Base-by-base conservation (phyloP, 495 filamentous ascomycete species). In the Podospora fimiseda region DNA sequence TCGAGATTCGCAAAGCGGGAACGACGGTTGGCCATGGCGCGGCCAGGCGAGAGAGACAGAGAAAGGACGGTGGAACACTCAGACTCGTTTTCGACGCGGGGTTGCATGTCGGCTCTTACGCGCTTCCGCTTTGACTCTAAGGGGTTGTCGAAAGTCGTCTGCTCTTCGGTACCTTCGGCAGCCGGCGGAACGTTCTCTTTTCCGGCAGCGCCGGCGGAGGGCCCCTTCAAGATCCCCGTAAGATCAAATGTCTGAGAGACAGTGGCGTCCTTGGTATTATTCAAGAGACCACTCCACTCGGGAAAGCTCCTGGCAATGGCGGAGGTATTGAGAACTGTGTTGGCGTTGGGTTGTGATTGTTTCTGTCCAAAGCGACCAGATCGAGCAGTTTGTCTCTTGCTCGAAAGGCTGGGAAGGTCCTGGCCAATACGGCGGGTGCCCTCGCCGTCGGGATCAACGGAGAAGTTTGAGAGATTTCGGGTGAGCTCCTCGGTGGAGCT, bases 221-320 rank as follows among this genome's bases (percentile, higher is more conserved):
- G 43, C 40, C 57, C 27, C 47, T 52, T 60, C 50, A 45, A 41
- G 18, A 46, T 43, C 2, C 48, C 48, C 4, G 56, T 51, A 46
- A 57, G 46, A 24, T 65, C 60, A 24, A 59, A 39, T 30, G 48
- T 65, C 49, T 59, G 52, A 23, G 61, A 52, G 20, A 58, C 15
- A 6, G 60, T 59, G 20, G 22, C 18, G 38, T 24, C 16, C 41
- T 53, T 47, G 47, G 56, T 59, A 45, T 56, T 58, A 54, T 40
- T 23, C 36, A 61, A 54, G 24, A 59, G 60, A 11, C 63, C 60
- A 38, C 64, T 70, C 72, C 72, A 85, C 57, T 85, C 76, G 19
- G 83, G 83, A 65, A 86, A 85, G 47, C 77, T 73, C 58, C 75
- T 78, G 19, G 78, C 79, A 41, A 86, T 70, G 33, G 75, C 81